Evolutionary conservation across 2,329 filamentous ascomycete genomes (phyloP).

Genomic region (Sporothrix sp.): DNA sequence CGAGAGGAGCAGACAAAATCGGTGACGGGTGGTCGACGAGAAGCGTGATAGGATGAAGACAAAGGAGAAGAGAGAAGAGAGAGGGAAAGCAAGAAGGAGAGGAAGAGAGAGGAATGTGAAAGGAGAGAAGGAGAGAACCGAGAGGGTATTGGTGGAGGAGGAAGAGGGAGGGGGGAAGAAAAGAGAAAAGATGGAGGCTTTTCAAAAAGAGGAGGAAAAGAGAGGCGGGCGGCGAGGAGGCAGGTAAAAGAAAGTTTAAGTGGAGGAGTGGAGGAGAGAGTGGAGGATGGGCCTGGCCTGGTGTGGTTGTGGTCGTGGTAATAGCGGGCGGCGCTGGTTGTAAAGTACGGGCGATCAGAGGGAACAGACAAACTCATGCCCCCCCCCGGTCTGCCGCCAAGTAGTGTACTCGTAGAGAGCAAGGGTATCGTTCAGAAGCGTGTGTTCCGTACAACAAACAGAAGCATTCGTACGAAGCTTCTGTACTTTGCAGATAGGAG

Average conservation of each 20-base stretch:
- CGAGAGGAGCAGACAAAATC: constrained; percentile 21
- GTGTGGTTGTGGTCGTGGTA: constrained; percentile 11
- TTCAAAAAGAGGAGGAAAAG: constrained; percentile 8
- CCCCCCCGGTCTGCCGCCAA: constrained; percentile 17
- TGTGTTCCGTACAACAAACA: constrained; percentile 13
- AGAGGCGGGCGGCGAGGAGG: constrained; percentile 16
- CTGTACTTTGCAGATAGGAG: neutral
- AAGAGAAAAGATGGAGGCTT: constrained; percentile 15
- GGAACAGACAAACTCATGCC: constrained; percentile 14
- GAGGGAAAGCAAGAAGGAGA: constrained; percentile 13
- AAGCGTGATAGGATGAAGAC: constrained; percentile 14
- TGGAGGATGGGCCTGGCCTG: constrained; percentile 7
- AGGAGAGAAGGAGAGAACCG: constrained; percentile 14
- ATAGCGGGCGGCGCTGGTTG: constrained; percentile 2
- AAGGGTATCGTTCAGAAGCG: constrained; percentile 12
- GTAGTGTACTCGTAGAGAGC: constrained; percentile 12
- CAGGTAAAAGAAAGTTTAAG: constrained; percentile 17
- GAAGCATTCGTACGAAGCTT: neutral
- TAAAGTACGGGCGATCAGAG: constrained; percentile 19
- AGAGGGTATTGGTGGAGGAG: constrained; percentile 17
- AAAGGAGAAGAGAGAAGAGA: constrained; percentile 16
- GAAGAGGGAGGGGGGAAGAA: constrained; percentile 12
- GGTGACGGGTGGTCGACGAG: constrained; percentile 22
- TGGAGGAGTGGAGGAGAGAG: constrained; percentile 12
- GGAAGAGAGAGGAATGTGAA: constrained; percentile 15